Percentiles rank a stretch among this genome's conserved stretches.
Conservation (phyloP, 1,284 basidiomycete genomes). For the Trichosporon faecale region DNA sequence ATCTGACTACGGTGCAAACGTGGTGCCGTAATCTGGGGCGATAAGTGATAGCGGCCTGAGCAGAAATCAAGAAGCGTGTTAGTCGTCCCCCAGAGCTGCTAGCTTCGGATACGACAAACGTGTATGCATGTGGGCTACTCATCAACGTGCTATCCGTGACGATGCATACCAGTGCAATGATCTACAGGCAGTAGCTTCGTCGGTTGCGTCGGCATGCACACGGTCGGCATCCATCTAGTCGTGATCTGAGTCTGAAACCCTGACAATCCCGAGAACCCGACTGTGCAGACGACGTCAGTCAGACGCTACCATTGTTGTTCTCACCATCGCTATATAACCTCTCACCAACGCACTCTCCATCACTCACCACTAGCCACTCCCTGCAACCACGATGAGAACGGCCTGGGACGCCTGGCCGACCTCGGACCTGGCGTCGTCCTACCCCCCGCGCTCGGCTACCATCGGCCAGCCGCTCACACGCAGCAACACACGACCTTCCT, state of each 20-base stretch:
- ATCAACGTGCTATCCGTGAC: neutral
- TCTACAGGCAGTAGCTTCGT: neutral
- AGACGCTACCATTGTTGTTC: neutral
- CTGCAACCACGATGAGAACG: neutral
- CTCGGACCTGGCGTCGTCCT: neutral
- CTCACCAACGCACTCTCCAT: neutral
- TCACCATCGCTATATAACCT: neutral
- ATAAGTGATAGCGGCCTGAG: neutral
- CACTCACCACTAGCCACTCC: slow-evolving; percentile 1
- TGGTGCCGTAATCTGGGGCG: neutral
- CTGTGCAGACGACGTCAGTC: neutral
- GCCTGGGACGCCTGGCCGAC: slow-evolving; percentile 9
- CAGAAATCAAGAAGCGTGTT: neutral
- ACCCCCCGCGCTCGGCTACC: neutral
- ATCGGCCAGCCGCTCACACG: neutral
- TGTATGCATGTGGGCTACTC: neutral
- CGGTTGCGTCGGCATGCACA: neutral
- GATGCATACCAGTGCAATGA: neutral
- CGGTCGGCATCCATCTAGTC: neutral
- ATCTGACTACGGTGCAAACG: too few species aligned
- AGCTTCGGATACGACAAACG: neutral
- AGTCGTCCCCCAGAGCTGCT: neutral
- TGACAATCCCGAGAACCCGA: slow-evolving; percentile 5
- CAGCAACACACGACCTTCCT: neutral
- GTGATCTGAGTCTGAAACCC: slow-evolving; percentile 1